phyloP scores from a whole-genome alignment of 2,329 filamentous ascomycete species.

The Aspergillus sp. region DNA sequence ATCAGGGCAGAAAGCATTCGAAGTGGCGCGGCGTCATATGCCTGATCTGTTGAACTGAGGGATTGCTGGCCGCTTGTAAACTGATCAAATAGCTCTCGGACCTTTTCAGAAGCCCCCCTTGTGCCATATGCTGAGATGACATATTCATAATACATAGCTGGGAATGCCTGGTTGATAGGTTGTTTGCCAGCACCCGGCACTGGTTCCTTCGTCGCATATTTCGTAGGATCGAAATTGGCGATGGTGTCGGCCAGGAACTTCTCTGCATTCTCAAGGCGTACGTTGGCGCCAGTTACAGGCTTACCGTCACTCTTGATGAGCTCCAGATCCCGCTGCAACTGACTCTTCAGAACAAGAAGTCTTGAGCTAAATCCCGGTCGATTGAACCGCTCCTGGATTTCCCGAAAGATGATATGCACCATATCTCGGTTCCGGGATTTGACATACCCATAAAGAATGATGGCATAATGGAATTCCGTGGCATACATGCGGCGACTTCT shows the following conservation, averaged over 20 bases:
- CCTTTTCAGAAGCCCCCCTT: conserved; percentile 42
- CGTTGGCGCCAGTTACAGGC: conserved; percentile 5
- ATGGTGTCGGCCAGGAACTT: conserved; percentile 34
- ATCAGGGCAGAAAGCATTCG: conserved; percentile 63
- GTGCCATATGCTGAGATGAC: conserved; percentile 53
- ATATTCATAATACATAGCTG: conserved; percentile 50
- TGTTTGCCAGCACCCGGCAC: conserved; percentile 27
- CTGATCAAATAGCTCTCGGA: conserved; percentile 52
- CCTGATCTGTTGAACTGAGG: conserved; percentile 6
- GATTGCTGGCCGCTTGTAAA: conserved; percentile 34
- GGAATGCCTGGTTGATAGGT: conserved; percentile 38
- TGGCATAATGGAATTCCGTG: conserved; percentile 42
- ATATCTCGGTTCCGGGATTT: conserved; percentile 42
- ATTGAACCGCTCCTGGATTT: conserved; percentile 33
- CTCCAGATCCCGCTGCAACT: conserved; percentile 30
- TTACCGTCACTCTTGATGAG: conserved; percentile 10
- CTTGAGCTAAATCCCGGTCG: conserved; percentile 27
- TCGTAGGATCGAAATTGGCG: conserved; percentile 30
- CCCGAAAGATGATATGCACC: conserved; percentile 48
- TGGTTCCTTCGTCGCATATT: conserved; percentile 42
- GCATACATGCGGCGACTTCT: conserved; percentile 32
- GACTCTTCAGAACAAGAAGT: conserved; percentile 30
- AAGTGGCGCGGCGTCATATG: conserved; percentile 42
- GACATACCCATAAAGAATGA: conserved; percentile 48
- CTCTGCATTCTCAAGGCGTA: conserved; percentile 29